phyloP scores from a whole-genome alignment of 306 rosid genomes.

The Luffa acutangula region DNA sequence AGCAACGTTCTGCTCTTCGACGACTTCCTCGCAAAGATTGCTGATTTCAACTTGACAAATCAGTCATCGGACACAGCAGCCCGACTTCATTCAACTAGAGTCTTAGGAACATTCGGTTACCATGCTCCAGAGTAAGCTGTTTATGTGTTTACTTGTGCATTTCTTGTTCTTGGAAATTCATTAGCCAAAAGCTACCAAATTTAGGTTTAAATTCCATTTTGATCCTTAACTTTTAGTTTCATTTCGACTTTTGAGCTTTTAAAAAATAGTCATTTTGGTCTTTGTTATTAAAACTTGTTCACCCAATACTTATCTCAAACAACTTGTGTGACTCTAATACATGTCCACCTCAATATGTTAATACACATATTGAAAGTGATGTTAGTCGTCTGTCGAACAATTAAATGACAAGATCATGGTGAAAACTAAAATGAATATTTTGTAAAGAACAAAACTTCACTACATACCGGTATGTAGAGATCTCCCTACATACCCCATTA shows the following conservation, averaged over 20 bases:
- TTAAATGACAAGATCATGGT: neutral
- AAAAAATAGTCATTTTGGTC: neutral
- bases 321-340: no score
- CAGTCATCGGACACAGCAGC: constrained; percentile 93
- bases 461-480: no score
- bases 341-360: neutral
- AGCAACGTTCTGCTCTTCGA: constrained; percentile 84
- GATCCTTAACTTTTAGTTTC: neutral
- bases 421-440: neutral
- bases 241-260: neutral
- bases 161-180: constrained; percentile 1
- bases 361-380: neutral
- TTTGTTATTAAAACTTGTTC: neutral
- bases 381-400: neutral
- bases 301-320: no score
- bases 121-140: constrained; percentile 93
- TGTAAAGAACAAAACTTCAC: no score
- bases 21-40: constrained; percentile 60
- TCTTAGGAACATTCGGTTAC: constrained; percentile 94
- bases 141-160: neutral
- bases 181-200: neutral
- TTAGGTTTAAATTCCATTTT: neutral
- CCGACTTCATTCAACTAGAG: constrained; percentile 88
- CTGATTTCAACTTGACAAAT: constrained; percentile 82
- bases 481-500: no score